Evolutionary conservation across 2,329 filamentous ascomycete genomes (phyloP).

Genomic region (Mycosphaerelloides madeirae): DNA sequence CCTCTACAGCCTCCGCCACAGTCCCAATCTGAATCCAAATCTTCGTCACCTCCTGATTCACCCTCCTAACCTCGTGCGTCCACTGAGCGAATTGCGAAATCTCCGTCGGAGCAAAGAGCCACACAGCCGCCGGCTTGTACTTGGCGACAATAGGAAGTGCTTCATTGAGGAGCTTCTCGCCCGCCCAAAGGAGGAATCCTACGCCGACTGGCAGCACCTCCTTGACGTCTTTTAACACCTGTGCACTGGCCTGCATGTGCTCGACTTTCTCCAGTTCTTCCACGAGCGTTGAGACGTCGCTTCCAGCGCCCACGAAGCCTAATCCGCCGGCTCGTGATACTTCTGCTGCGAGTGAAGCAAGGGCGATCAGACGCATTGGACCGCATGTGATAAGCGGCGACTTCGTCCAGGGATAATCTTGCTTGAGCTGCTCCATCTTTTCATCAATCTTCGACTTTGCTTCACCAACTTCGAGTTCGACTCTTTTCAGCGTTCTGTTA

Average conservation of each 20-base stretch:
- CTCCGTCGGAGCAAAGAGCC: slow-evolving; percentile 60
- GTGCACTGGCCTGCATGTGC: slow-evolving; percentile 22
- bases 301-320: slow-evolving; percentile 45
- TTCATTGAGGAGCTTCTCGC: slow-evolving; percentile 36
- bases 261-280: slow-evolving; percentile 28
- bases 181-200: slow-evolving; percentile 57
- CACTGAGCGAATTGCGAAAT: slow-evolving; percentile 34
- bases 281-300: slow-evolving; percentile 35
- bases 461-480: slow-evolving; percentile 3
- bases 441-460: not conserved
- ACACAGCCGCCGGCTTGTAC: slow-evolving; percentile 54
- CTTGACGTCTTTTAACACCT: slow-evolving; percentile 16
- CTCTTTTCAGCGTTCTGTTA: no score
- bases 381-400: slow-evolving; percentile 57
- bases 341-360: slow-evolving; percentile 53
- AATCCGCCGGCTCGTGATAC: slow-evolving; percentile 53
- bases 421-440: slow-evolving; percentile 19
- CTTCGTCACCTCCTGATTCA: slow-evolving; percentile 36
- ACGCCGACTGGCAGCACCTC: slow-evolving; percentile 51
- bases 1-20: slow-evolving; percentile 51
- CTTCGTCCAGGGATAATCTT: slow-evolving; percentile 55
- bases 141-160: slow-evolving; percentile 49
- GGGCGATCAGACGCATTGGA: slow-evolving; percentile 64
- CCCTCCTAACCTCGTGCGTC: slow-evolving; percentile 29
- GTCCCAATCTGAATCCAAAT: slow-evolving; percentile 61